phyloP scores from a whole-genome alignment of 768 basidiomycete species.

The Tricholoma bakamatsutake region DNA sequence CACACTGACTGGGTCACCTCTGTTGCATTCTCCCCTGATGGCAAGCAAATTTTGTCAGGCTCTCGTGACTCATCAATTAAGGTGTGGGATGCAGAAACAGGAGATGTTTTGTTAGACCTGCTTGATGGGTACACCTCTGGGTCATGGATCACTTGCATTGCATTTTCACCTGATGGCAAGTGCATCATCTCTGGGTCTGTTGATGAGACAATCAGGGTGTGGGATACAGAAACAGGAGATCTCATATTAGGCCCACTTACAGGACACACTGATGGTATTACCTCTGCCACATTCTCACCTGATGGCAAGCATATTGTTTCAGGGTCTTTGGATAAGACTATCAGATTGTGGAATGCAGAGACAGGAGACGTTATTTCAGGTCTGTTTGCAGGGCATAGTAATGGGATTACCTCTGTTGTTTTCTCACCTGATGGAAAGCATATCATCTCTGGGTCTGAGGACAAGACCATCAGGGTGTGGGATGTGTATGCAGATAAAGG shows the following conservation, averaged over 20 bases:
- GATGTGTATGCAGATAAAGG: background rate
- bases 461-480: background rate
- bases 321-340: background rate
- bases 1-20: background rate
- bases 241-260: conserved; percentile 1
- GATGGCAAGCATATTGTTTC: background rate
- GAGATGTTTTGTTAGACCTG: background rate
- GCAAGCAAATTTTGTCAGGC: background rate
- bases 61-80: no score
- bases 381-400: background rate
- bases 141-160: no score
- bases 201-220: no score
- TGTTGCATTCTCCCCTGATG: conserved; percentile 1
- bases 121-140: no score
- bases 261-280: conserved; percentile 12
- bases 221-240: background rate
- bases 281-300: conserved; percentile 6
- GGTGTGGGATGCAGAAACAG: background rate
- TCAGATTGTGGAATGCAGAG: background rate
- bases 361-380: no score
- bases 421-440: background rate
- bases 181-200: no score
- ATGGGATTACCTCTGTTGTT: background rate
- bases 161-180: background rate
- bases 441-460: background rate